Evolutionary conservation across 306 rosid species (phyloP), one percentile per base, ranked within the genome.

Genomic region (Castanea sativa): DNA sequence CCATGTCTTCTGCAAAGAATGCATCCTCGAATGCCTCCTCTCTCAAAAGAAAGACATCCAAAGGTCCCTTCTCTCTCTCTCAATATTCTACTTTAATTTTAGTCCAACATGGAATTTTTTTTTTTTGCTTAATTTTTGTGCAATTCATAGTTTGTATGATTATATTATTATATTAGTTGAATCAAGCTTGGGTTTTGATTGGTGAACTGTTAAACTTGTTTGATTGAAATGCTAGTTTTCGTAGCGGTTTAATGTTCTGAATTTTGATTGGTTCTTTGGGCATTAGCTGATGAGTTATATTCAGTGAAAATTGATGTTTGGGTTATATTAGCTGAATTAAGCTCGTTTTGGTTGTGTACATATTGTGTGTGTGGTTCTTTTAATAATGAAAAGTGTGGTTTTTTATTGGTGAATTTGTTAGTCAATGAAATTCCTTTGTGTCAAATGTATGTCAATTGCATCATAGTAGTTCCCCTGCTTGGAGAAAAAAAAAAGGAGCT

Each of bases 21-120:
- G 99, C 80, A 96, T 96, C 80, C 88, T 93, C 64, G 87, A 93
- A 71, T 96, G 97, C 84, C 83, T 96, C 73, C 88, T 96, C 74
- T 69, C 98, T 76, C 99, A 93, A 92, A 96, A 93, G 90, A 91
- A 93, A 78, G 97, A 96, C 74, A 93, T 90, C 86, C 96, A 96
- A 45, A 89, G 99, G 99, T 95, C 29, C 38, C 21, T 5, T 16
- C 9, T 3, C 20, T n/a, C 43, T 2, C 43, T 33, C 53, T 49
- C 5, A 49, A 0, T 41, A 8, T 41, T 41, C 45, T 41, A 41
- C 8, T 16, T 18, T 19, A 58, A n/a, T 58, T 58, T 8, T 58
- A 21, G 30, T 58, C 1, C 11, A 21, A 2, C 45, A 8, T 12
- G 16, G 16, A 49, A 2, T 49, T 49, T 49, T 11, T 12, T 10